Percentiles rank a stretch among this genome's conserved stretches.
Conservation (phyloP, 1,284 basidiomycete species). For the Earliella scabrosa region DNA sequence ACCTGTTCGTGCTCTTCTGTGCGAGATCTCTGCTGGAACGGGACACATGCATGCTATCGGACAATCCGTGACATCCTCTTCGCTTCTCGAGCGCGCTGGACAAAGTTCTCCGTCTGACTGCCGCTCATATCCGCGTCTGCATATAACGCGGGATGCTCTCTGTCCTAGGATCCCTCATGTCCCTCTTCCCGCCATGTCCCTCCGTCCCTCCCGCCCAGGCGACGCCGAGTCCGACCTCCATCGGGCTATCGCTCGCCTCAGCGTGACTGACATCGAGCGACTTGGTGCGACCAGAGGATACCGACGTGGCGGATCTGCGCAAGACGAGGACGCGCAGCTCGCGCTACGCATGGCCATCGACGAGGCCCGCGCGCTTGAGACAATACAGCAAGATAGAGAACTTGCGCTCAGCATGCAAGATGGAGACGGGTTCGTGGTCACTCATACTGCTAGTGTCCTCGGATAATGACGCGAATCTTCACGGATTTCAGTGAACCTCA, state of each 20-base stretch:
- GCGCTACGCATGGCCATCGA: slow-evolving; percentile 8
- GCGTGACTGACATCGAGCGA: slow-evolving; percentile 2
- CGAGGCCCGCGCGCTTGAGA: slow-evolving; percentile 1
- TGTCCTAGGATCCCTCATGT: background rate
- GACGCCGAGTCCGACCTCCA: background rate
- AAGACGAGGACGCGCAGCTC: background rate
- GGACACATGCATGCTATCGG: background rate
- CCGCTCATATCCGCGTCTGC: background rate
- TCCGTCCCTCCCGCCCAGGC: background rate
- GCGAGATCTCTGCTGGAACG: no score
- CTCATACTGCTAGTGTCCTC: no score
- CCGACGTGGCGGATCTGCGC: background rate
- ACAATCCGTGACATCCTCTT: background rate
- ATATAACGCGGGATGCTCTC: background rate
- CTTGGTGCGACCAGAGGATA: background rate
- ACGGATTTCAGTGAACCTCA: background rate
- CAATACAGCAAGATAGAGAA: slow-evolving; percentile 1
- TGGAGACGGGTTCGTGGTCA: background rate
- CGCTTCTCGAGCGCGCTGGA: background rate
- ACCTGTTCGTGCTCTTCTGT: background rate
- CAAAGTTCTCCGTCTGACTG: background rate
- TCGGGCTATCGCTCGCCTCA: background rate
- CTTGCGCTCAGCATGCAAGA: slow-evolving; percentile 3
- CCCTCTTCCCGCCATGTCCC: background rate
- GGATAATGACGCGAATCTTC: no score